Conservation (phyloP, 768 basidiomycete genomes). For the Tulasnella sp. region DNA sequence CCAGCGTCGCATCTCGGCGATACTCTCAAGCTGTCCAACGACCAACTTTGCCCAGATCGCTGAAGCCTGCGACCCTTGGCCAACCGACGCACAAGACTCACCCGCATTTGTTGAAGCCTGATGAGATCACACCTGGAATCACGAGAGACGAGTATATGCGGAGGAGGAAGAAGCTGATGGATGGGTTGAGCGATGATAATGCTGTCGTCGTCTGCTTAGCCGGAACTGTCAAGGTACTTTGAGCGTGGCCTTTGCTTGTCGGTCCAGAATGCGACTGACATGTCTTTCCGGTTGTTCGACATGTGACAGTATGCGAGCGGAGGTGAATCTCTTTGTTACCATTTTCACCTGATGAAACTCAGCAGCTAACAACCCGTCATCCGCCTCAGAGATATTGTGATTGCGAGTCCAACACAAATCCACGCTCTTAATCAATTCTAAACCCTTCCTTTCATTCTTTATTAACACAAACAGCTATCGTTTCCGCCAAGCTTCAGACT, state of each 20-base stretch:
- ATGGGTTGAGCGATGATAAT: slow-evolving; percentile 56
- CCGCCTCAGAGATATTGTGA: slow-evolving; percentile 57
- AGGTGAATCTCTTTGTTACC: background rate
- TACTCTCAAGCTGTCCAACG: background rate
- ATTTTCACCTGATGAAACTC: background rate
- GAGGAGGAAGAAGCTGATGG: slow-evolving; percentile 59
- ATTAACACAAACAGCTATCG: slow-evolving; percentile 58
- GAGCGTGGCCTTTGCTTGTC: slow-evolving; percentile 22
- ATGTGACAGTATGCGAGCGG: slow-evolving; percentile 6
- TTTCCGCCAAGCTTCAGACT: slow-evolving; percentile 83
- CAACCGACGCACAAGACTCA: slow-evolving; percentile 72
- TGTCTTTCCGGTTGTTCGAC: background rate
- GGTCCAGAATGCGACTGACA: background rate
- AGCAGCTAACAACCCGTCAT: slow-evolving; percentile 25
- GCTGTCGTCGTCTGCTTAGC: slow-evolving; percentile 60
- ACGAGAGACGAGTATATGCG: slow-evolving; percentile 62
- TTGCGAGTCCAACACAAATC: background rate
- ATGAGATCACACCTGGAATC: slow-evolving; percentile 79
- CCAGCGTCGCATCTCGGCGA: background rate
- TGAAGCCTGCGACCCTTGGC: slow-evolving; percentile 69
- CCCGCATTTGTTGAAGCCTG: slow-evolving; percentile 59
- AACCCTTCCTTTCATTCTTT: slow-evolving; percentile 9
- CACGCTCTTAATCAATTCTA: slow-evolving; percentile 1
- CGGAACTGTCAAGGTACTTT: slow-evolving; percentile 75
- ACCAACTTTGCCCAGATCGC: background rate